Percentiles rank a stretch among this genome's conserved stretches.
These are phyloP conservation scores for Iberis amara DNA, from an alignment of 441 rosid species.

Conservation along the genomic window DNA sequence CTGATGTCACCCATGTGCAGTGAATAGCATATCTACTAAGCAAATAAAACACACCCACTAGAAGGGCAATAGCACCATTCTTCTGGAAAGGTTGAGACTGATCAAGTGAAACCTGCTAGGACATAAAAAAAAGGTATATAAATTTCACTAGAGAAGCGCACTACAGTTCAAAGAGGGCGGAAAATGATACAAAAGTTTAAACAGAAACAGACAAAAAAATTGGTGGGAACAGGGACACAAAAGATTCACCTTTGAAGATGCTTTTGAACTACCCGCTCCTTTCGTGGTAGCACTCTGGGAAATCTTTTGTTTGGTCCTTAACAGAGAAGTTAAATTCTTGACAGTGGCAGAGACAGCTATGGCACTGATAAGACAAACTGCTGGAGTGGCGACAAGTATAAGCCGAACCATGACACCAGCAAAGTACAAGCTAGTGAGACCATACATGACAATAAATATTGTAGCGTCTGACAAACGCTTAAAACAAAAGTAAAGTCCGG, in stretches of 20 bases:
- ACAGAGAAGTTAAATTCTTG: slow-evolving; percentile 65
- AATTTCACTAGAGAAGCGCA: not conserved
- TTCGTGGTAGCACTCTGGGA: slow-evolving; percentile 58
- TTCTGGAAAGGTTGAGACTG: slow-evolving; percentile 93
- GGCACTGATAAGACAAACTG: slow-evolving; percentile 89
- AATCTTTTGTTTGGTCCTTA: slow-evolving; percentile 69
- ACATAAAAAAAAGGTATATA: slow-evolving; percentile 19
- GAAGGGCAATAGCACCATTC: slow-evolving; percentile 84
- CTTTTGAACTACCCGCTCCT: slow-evolving; percentile 61
- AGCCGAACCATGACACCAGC: slow-evolving; percentile 99
- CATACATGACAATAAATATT: slow-evolving; percentile 96
- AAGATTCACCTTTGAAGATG: slow-evolving; percentile 73
- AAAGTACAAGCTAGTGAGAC: slow-evolving; percentile 96
- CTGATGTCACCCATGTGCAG: slow-evolving; percentile 98
- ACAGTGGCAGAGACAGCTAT: slow-evolving; percentile 93
- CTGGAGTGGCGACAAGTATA: slow-evolving; percentile 96
- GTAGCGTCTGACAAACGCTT: slow-evolving; percentile 94
- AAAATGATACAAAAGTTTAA: not conserved
- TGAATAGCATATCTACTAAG: slow-evolving; percentile 86
- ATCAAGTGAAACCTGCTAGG: slow-evolving; percentile 62
- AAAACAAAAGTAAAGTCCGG: slow-evolving; percentile 99
- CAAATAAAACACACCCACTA: slow-evolving; percentile 79
- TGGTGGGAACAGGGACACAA: slow-evolving; percentile 8
- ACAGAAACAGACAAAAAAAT: not conserved
- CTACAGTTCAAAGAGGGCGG: not conserved